These are phyloP conservation scores for Phaseolus lunatus DNA, from an alignment of 306 rosid species.

Conservation along the genomic window DNA sequence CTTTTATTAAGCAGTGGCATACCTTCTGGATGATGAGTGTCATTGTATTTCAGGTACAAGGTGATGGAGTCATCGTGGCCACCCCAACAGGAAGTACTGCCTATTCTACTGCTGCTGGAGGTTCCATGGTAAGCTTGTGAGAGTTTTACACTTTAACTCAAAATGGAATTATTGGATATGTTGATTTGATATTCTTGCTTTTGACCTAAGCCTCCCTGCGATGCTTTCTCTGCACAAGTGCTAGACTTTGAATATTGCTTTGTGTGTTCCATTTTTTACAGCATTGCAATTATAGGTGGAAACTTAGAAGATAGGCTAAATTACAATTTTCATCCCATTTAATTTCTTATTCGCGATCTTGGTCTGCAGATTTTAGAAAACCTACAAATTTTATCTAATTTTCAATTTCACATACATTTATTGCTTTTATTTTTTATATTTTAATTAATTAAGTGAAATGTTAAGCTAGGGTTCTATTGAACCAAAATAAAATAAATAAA, in stretches of 20 bases:
- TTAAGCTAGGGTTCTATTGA: too few species aligned
- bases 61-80: constrained; percentile 98
- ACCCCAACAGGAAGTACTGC: constrained; percentile 99
- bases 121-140: constrained; percentile 81
- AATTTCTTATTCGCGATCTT: too few species aligned
- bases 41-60: constrained; percentile 81
- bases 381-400: too few species aligned
- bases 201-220: background rate
- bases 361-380: too few species aligned
- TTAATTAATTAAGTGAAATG: too few species aligned
- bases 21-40: constrained; percentile 32
- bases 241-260: constrained; percentile 12
- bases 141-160: background rate
- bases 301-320: constrained; percentile 3
- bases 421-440: too few species aligned
- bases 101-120: constrained; percentile 98
- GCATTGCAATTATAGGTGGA: constrained; percentile 22
- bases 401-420: too few species aligned
- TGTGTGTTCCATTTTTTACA: constrained; percentile 21
- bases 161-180: constrained; percentile 9
- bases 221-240: background rate
- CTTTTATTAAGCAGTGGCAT: constrained; percentile 36
- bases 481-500: too few species aligned
- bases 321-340: too few species aligned
- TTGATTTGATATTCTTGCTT: constrained; percentile 13